Evolutionary conservation across 345 rosid species (phyloP), one percentile per base, ranked within the genome.

Genomic region (Adansonia digitata): DNA sequence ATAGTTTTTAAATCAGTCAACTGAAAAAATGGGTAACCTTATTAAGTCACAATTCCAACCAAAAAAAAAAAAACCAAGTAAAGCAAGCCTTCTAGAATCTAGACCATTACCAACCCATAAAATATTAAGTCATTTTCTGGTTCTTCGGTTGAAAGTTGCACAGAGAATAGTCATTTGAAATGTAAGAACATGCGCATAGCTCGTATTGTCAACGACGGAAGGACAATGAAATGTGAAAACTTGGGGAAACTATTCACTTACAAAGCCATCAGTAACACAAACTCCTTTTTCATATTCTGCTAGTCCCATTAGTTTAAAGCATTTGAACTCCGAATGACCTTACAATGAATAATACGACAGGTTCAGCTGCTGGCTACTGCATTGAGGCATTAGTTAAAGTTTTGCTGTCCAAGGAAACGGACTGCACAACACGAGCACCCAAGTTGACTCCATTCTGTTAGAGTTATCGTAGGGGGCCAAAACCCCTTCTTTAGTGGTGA

Each of bases 341-440:
- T 18, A 1, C 13, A 10, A 37, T 60, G 26, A 34, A 37, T 10
- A 18, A 34, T 34, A 35, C 1, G 27, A 63, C 4, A 4, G 15
- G 29, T 37, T 17, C 3, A 63, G 45, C 37, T 17, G 24, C 24
- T 8, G 69, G 26, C 26, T n/a, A n/a, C n/a, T 2, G 68, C 45
- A 62, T 8, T 35, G 45, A 8, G 26, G 43, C 14, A 63, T 63
- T n/a, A n/a, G 68, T 26, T 9, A 34, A 59, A 27, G 39, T 29
- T 29, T 60, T 31, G 65, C 27, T 27, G 52, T 71, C 63, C 62
- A 26, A 71, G 76, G 72, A 31, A 72, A 31, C 45, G 51, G 73
- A 66, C 60, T 65, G 51, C n/a, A n/a, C n/a, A n/a, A n/a, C n/a
- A n/a, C n/a, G n/a, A n/a, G n/a, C 61, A 53, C 48, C 73, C 73